Percentiles rank a stretch among this genome's conserved stretches.
Conservation (phyloP, 441 rosid species). For the Macaranga tanarius region DNA sequence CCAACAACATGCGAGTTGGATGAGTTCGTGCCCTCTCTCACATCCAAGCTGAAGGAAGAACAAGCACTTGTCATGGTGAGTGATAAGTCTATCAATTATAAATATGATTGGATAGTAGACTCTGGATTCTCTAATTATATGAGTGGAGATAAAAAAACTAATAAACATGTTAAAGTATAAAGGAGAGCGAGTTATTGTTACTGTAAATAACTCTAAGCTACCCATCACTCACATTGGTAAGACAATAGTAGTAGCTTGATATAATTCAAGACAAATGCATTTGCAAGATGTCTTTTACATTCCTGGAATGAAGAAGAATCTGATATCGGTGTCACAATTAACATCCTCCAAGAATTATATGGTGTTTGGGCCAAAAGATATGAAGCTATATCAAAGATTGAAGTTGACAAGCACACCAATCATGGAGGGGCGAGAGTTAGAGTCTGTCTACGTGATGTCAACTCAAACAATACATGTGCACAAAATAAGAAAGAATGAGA, state of each 20-base stretch:
- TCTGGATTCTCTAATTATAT: too few species aligned
- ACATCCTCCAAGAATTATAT: not conserved
- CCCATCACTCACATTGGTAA: not conserved
- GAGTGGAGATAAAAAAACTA: not conserved
- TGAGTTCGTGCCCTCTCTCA: too few species aligned
- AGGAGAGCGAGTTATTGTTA: not conserved
- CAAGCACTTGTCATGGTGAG: not conserved
- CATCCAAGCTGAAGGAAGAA: not conserved
- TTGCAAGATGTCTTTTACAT: not conserved
- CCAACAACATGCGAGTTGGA: too few species aligned
- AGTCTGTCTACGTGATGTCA: conserved; percentile 13
- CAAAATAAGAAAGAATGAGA: conserved; percentile 9
- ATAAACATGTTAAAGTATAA: not conserved
- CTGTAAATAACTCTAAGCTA: not conserved
- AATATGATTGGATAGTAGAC: not conserved
- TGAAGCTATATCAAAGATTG: conserved; percentile 2
- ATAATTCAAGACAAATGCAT: not conserved
- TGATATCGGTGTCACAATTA: not conserved
- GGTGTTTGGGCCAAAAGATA: conserved; percentile 2
- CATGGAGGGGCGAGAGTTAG: conserved; percentile 5
- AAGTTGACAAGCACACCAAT: not conserved
- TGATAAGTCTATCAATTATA: not conserved
- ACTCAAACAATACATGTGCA: not conserved
- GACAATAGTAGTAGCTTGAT: not conserved
- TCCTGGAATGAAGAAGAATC: conserved; percentile 8